Evolutionary conservation across 2,329 filamentous ascomycete species (phyloP), one percentile per base, ranked within the genome.

Genomic region (Remersonia thermophila): DNA sequence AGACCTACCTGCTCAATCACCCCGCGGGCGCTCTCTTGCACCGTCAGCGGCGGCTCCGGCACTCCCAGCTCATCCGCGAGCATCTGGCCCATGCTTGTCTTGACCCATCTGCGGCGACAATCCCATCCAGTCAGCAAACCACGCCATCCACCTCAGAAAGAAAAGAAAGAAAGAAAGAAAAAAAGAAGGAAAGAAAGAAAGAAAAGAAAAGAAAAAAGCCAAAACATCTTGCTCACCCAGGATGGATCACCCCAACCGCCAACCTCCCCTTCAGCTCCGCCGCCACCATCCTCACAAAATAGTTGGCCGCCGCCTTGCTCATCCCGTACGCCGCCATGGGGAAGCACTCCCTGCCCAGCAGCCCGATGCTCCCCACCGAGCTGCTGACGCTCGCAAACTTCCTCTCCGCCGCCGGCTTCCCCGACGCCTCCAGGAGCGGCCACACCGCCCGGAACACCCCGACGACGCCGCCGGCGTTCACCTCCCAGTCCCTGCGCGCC

Each of bases 291-390:
- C 41, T 45, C 12, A 41, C 47, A 38, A 48, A 52, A 38, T 41
- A 54, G 25, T 53, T 51, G 31, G 44, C 45, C 16, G 49, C 51
- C 6, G 50, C 51, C 40, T 55, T 55, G 39, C 47, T 50, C 47
- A 54, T 47, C 13, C 52, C 50, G 30, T 55, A 53, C 32, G 42
- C 49, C 27, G 41, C 33, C 23, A 44, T 39, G 0, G 48, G 49
- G 17, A 51, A 33, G 23, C n/a, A 39, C 44, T 51, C 48, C 18
- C 30, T 18, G 15, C 42, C 45, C 35, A 48, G 16, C 0, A 25
- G 9, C 1, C 32, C 47, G 15, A 54, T 51, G 32, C 50, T 52
- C 18, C 49, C 52, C 15, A 54, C 33, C 11, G 43, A 43, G 36
- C 47, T 50, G 15, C 42, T 46, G 5, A 55, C 38, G 3, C 50